phyloP scores from a whole-genome alignment of 306 rosid genomes.

The Phaseolus lunatus region DNA sequence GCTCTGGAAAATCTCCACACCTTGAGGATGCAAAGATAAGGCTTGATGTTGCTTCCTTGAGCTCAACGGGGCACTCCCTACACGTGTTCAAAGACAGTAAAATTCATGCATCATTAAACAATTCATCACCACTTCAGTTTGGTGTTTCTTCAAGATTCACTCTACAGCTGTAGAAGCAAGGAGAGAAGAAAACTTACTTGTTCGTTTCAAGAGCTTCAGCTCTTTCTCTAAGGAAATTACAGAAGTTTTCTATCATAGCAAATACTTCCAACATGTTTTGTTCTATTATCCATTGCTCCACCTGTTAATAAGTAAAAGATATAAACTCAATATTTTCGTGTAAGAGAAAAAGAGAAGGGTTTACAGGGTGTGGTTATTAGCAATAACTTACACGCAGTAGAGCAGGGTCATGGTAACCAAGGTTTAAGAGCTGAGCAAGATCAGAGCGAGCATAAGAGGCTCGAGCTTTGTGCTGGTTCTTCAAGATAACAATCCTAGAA shows the following conservation, averaged over 20 bases:
- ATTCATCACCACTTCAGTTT: background rate
- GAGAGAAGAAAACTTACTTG: slow-evolving; percentile 49
- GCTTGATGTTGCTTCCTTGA: slow-evolving; percentile 65
- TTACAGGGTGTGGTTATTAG: background rate
- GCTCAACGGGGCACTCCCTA: slow-evolving; percentile 71
- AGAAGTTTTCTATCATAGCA: slow-evolving; percentile 59
- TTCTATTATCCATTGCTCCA: slow-evolving; percentile 68
- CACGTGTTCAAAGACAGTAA: background rate
- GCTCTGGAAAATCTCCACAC: slow-evolving; percentile 84
- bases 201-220: slow-evolving; percentile 52
- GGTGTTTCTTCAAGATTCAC: background rate
- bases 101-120: background rate
- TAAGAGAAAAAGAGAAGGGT: background rate
- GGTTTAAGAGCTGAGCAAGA: slow-evolving; percentile 61
- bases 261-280: slow-evolving; percentile 64
- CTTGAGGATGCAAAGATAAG: slow-evolving; percentile 75
- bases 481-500: slow-evolving; percentile 65
- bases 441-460: slow-evolving; percentile 61
- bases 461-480: slow-evolving; percentile 59
- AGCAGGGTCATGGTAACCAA: slow-evolving; percentile 67
- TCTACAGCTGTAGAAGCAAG: background rate
- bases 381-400: slow-evolving; percentile 61
- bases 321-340: slow-evolving; percentile 5
- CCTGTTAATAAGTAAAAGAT: slow-evolving; percentile 48
- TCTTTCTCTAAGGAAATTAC: slow-evolving; percentile 54